A percentile compares a stretch with the other conserved stretches of the same genome.
Evolutionary conservation across 2,329 filamentous ascomycete genomes (phyloP).

Genomic region (Zarea fungicola): DNA sequence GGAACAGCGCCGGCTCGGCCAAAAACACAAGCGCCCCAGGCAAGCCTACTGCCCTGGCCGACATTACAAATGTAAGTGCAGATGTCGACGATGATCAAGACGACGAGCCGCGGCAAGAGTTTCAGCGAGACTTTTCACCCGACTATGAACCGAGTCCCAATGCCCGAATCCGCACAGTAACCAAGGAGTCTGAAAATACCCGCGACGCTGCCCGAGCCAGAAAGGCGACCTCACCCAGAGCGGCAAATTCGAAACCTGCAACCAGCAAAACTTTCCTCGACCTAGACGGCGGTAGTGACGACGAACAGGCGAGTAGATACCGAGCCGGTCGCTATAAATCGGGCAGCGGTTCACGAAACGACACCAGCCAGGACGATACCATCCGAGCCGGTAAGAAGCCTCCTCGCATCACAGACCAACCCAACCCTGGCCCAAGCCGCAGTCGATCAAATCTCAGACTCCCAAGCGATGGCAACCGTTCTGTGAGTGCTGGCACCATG

Average conservation of each 20-base stretch:
- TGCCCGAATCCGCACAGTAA: conserved; percentile 64
- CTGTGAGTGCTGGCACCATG: conserved; percentile 29
- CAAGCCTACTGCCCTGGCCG: conserved; percentile 22
- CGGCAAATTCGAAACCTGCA: not conserved
- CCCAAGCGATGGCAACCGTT: conserved; percentile 36
- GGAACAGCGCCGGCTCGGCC: conserved; percentile 24
- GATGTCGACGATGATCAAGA: conserved; percentile 10
- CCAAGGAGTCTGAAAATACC: conserved; percentile 36
- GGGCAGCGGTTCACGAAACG: conserved; percentile 1
- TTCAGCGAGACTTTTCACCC: conserved; percentile 62
- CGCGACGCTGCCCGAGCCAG: conserved; percentile 11
- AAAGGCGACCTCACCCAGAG: conserved; percentile 31
- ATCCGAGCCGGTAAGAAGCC: conserved; percentile 23
- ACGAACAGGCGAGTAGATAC: conserved; percentile 19
- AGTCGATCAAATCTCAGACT: conserved; percentile 34
- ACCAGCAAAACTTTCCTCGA: conserved; percentile 45
- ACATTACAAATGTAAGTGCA: conserved; percentile 21
- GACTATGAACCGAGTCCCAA: conserved; percentile 69
- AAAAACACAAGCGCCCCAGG: conserved; percentile 20
- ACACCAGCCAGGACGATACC: conserved; percentile 23
- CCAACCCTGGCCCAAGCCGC: conserved; percentile 30
- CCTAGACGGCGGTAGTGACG: conserved; percentile 43
- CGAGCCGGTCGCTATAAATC: conserved; percentile 2
- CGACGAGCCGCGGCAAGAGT: conserved; percentile 29
- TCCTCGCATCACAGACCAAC: conserved; percentile 19